phyloP scores from a whole-genome alignment of 192 early-diverging fungal genomes.

The Coemansia sp. region DNA sequence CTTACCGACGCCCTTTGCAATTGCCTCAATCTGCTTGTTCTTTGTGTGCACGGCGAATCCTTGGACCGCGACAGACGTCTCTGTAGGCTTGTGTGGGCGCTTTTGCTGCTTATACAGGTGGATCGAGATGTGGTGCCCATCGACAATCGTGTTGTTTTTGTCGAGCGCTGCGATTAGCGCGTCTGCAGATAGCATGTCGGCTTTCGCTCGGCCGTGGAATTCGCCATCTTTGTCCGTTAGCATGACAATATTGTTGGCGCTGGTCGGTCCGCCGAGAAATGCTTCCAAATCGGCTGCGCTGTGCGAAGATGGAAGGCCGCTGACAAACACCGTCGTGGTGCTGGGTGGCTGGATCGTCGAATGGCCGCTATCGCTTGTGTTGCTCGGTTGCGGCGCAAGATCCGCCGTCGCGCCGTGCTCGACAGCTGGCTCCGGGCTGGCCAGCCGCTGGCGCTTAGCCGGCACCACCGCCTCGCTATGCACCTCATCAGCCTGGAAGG shows the following conservation, averaged over 20 bases:
- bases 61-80: constrained; percentile 14
- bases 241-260: constrained; percentile 10
- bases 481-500: background rate
- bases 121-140: constrained; percentile 22
- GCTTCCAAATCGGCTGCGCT: constrained; percentile 4
- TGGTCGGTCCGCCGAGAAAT: constrained; percentile 16
- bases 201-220: constrained; percentile 34
- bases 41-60: constrained; percentile 37
- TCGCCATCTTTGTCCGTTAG: constrained; percentile 19
- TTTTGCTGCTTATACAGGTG: constrained; percentile 28
- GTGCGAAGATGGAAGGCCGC: constrained; percentile 18
- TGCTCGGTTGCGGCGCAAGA: background rate
- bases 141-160: constrained; percentile 27
- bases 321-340: constrained; percentile 20
- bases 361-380: background rate
- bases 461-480: background rate
- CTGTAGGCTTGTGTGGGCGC: background rate
- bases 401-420: background rate
- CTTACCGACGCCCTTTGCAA: constrained; percentile 22
- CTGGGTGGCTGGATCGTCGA: background rate
- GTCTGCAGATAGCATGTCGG: constrained; percentile 4
- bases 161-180: constrained; percentile 34
- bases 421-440: background rate
- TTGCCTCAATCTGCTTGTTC: constrained; percentile 32
- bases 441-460: constrained; percentile 2